Evolutionary conservation across 2,329 filamentous ascomycete species (phyloP).

Genomic region (Cadophora luteo-olivacea): DNA sequence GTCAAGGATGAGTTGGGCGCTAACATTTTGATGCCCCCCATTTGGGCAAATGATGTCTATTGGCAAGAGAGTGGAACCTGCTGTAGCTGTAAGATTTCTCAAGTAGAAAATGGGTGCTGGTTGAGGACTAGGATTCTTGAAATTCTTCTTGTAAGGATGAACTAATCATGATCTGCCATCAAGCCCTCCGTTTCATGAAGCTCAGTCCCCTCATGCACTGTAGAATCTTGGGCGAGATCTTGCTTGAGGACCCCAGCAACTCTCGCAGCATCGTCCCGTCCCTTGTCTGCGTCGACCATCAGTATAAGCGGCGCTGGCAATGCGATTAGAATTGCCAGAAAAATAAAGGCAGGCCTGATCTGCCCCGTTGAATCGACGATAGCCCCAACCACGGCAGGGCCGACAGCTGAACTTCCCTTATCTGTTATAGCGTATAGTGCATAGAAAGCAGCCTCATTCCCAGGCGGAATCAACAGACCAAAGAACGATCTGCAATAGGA

Average conservation of each 20-base stretch:
- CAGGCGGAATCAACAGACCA: constrained; percentile 89
- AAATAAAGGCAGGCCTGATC: constrained; percentile 88
- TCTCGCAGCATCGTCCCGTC: constrained; percentile 69
- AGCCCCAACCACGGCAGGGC: constrained; percentile 87
- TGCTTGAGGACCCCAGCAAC: constrained; percentile 53
- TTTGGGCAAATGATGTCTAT: not conserved
- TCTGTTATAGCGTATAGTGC: constrained; percentile 96
- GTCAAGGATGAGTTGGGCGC: not conserved
- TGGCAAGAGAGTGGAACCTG: not conserved
- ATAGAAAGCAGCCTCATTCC: constrained; percentile 94
- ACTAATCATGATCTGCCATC: constrained; percentile 35
- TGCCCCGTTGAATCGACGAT: constrained; percentile 86
- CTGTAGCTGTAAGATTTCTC: not conserved
- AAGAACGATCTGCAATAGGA: constrained; percentile 92
- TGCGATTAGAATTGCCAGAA: constrained; percentile 81
- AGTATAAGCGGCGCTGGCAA: constrained; percentile 84
- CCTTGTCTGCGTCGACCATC: constrained; percentile 82
- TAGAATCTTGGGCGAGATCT: constrained; percentile 15
- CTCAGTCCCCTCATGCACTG: constrained; percentile 7
- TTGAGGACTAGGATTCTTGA: too few species aligned
- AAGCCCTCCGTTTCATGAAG: constrained; percentile 32
- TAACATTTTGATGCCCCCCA: not conserved
- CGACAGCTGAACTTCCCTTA: constrained; percentile 93
- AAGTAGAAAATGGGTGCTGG: not conserved
- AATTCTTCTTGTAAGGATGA: not conserved